Percentiles rank a stretch among this genome's conserved stretches.
These are phyloP conservation scores for Solanum rostratum DNA, from an alignment of 257 asterid species.

Conservation along the genomic window DNA sequence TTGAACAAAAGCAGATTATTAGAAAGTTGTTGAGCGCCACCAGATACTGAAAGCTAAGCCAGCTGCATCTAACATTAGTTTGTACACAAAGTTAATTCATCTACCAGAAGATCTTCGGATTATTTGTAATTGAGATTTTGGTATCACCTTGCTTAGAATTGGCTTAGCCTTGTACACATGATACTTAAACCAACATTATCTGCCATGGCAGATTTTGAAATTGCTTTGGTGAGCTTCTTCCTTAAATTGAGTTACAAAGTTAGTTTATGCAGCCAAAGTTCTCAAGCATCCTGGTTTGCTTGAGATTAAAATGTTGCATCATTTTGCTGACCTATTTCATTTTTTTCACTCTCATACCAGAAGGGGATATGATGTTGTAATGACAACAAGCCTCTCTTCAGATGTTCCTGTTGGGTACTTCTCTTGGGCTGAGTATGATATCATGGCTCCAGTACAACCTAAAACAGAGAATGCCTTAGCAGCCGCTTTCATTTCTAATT, in stretches of 20 bases:
- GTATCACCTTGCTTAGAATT: background rate
- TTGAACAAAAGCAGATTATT: background rate
- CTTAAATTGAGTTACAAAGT: background rate
- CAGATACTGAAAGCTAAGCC: background rate
- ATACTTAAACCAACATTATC: background rate
- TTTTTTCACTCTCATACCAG: constrained; percentile 18
- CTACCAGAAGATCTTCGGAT: background rate
- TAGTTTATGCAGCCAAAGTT: background rate
- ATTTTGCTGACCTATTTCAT: background rate
- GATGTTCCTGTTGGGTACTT: constrained; percentile 99
- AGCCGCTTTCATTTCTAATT: constrained; percentile 96
- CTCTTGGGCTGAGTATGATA: constrained; percentile 95
- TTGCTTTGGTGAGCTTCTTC: background rate
- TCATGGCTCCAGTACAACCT: constrained; percentile 89
- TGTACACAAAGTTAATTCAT: background rate
- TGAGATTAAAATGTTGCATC: background rate
- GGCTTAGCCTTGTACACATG: background rate
- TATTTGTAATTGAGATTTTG: background rate
- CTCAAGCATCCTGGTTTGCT: background rate
- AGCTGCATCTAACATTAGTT: background rate
- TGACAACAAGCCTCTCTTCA: constrained; percentile 98
- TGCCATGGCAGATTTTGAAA: background rate
- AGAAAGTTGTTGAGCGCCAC: background rate
- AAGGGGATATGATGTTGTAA: constrained; percentile 67
- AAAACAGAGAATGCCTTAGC: constrained; percentile 70